Conservation (phyloP, 1,284 basidiomycete species). For the Tilletia setariae region DNA sequence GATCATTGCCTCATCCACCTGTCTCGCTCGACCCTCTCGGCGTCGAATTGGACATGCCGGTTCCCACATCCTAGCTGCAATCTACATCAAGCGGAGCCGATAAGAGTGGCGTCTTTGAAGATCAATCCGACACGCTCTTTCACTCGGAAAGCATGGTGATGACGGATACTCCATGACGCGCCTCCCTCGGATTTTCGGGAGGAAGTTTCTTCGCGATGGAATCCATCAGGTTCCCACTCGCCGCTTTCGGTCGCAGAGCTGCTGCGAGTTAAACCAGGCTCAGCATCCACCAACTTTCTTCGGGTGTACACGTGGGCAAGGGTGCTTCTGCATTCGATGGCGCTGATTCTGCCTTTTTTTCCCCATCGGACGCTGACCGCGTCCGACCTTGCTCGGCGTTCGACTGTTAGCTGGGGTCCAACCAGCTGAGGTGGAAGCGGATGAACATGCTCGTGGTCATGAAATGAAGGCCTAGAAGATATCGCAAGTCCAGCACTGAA, state of each 20-base stretch:
- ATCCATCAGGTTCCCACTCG: conserved; percentile 36
- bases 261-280: neutral
- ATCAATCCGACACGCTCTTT: neutral
- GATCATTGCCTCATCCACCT: conserved; percentile 37
- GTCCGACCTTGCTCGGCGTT: conserved; percentile 30
- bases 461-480: no score
- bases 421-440: conserved; percentile 23
- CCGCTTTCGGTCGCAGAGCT: conserved; percentile 29
- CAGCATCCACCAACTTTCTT: neutral
- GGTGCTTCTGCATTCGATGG: neutral
- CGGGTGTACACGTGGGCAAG: no score
- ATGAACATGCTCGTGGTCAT: no score
- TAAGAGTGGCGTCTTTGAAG: neutral
- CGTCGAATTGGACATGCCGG: neutral
- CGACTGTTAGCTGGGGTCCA: conserved; percentile 44
- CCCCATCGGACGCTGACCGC: neutral
- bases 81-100: neutral
- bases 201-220: conserved; percentile 48
- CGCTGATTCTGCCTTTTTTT: neutral
- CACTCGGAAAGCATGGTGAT: conserved; percentile 9
- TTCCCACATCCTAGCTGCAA: neutral
- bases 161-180: conserved; percentile 18
- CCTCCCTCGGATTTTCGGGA: conserved; percentile 43
- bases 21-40: conserved; percentile 19
- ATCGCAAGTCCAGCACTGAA: no score